A percentile compares a stretch with the other conserved stretches of the same genome.
Conservation (phyloP, 2,329 filamentous ascomycete species). For the Elsinoe necatrix region DNA sequence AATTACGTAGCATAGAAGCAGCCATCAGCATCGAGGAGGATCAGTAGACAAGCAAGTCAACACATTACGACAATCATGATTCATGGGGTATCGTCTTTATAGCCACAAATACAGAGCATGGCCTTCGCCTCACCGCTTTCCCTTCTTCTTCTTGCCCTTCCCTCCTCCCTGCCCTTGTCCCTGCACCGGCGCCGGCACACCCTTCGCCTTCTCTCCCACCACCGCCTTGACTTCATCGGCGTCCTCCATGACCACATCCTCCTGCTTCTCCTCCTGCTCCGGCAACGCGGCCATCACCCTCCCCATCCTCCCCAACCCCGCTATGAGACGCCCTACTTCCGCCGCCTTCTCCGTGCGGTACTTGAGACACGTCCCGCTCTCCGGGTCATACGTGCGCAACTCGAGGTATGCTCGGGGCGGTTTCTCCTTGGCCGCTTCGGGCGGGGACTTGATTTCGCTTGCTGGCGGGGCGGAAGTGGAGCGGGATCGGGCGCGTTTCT, state of each 20-base stretch:
- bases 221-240: constrained; percentile 23
- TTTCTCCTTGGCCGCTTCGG: constrained; percentile 30
- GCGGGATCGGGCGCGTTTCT: constrained; percentile 21
- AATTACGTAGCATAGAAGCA: constrained; percentile 38
- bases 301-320: constrained; percentile 67
- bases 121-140: constrained; percentile 28
- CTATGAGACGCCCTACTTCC: constrained; percentile 76
- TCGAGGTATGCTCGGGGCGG: constrained; percentile 61
- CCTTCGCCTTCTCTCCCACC: constrained; percentile 24
- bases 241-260: constrained; percentile 3
- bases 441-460: constrained; percentile 21
- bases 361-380: constrained; percentile 73
- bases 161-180: constrained; percentile 20
- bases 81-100: constrained; percentile 8
- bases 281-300: constrained; percentile 48
- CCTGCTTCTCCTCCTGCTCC: constrained; percentile 29
- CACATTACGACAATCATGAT: constrained; percentile 10
- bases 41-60: neutral
- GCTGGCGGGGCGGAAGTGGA: constrained; percentile 21
- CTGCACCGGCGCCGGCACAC: constrained; percentile 16
- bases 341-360: constrained; percentile 86
- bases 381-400: constrained; percentile 83
- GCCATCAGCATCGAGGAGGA: neutral
- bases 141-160: constrained; percentile 43
- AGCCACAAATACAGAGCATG: neutral